A percentile compares a stretch with the other conserved stretches of the same genome.
phyloP scores from a whole-genome alignment of 1,284 basidiomycete species.

The Papiliotrema flavescens region DNA sequence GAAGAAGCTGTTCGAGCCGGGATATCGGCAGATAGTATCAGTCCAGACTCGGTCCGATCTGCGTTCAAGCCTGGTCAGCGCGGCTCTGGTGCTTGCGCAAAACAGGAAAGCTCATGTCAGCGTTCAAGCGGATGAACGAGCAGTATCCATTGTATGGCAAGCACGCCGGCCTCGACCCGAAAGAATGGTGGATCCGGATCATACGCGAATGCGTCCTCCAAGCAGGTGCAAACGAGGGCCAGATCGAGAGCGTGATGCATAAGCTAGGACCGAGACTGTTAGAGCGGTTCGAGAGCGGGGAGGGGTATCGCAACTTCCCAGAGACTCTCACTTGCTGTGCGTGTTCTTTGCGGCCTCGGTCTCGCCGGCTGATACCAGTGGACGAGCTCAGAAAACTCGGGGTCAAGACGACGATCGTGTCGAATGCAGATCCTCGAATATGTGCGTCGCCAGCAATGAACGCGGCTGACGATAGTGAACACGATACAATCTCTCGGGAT shows the following conservation, averaged over 20 bases:
- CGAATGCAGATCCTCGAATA: constrained; percentile 48
- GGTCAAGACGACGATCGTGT: constrained; percentile 41
- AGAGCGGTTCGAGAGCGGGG: constrained; percentile 40
- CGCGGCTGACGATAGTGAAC: constrained; percentile 21
- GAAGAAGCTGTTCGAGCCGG: constrained; percentile 43
- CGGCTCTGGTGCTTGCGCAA: background rate
- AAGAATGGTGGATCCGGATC: constrained; percentile 46
- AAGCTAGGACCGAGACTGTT: constrained; percentile 27
- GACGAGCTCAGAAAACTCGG: constrained; percentile 29
- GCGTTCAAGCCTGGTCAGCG: constrained; percentile 43
- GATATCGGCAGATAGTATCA: constrained; percentile 23
- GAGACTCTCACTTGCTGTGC: constrained; percentile 40
- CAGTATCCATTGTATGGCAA: constrained; percentile 43
- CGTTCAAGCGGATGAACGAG: constrained; percentile 38
- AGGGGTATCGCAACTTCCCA: constrained; percentile 44
- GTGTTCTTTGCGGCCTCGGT: background rate
- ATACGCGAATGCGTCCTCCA: constrained; percentile 38
- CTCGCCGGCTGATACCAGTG: constrained; percentile 21
- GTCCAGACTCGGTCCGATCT: constrained; percentile 30
- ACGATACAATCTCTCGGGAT: constrained; percentile 41
- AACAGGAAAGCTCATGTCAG: constrained; percentile 2
- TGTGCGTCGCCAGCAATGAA: constrained; percentile 18
- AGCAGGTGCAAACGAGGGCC: constrained; percentile 34
- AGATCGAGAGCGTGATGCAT: constrained; percentile 23
- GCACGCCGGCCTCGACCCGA: constrained; percentile 31